A percentile compares a stretch with the other conserved stretches of the same genome.
phyloP scores from a whole-genome alignment of 129 eudicot species.

The Pseudognaphalium luteoalbum region DNA sequence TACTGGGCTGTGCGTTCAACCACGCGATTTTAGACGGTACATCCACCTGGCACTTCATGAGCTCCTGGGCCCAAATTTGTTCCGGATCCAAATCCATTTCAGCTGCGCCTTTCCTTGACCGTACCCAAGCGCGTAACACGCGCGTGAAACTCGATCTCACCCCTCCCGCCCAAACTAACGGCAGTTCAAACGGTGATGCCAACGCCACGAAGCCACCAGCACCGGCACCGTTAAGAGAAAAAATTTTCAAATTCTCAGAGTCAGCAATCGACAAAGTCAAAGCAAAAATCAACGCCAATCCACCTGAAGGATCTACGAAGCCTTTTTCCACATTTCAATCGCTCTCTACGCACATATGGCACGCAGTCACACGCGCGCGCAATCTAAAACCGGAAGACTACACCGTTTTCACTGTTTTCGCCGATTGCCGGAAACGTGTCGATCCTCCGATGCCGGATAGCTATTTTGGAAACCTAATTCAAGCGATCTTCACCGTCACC shows the following conservation, averaged over 20 bases:
- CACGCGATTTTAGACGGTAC: conserved; percentile 93
- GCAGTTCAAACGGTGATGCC: conserved; percentile 31
- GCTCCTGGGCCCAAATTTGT: conserved; percentile 88
- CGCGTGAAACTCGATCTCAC: conserved; percentile 84
- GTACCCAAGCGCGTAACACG: conserved; percentile 86
- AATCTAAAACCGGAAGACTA: conserved; percentile 77
- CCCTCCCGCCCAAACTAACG: conserved; percentile 55
- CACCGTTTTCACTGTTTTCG: conserved; percentile 93
- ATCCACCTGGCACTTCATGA: conserved; percentile 99
- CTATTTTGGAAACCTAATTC: conserved; percentile 92
- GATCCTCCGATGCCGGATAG: conserved; percentile 97
- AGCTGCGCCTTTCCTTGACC: conserved; percentile 77
- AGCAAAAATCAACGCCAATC: conserved; percentile 49
- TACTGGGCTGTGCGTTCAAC: conserved; percentile 88
- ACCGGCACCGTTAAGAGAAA: conserved; percentile 56
- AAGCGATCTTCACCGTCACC: conserved; percentile 91
- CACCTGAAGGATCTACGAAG: conserved; percentile 47
- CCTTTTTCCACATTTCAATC: conserved; percentile 95
- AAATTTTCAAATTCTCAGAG: conserved; percentile 80
- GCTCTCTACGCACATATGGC: conserved; percentile 93
- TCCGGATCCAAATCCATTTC: conserved; percentile 65
- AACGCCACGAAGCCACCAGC: conserved; percentile 26
- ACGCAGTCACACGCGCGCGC: conserved; percentile 79
- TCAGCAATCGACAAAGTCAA: conserved; percentile 73
- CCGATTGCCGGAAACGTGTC: conserved; percentile 89